A percentile compares a stretch with the other conserved stretches of the same genome.
Conservation (phyloP, 495 filamentous ascomycete species). For the Aspergillus hancockii region DNA sequence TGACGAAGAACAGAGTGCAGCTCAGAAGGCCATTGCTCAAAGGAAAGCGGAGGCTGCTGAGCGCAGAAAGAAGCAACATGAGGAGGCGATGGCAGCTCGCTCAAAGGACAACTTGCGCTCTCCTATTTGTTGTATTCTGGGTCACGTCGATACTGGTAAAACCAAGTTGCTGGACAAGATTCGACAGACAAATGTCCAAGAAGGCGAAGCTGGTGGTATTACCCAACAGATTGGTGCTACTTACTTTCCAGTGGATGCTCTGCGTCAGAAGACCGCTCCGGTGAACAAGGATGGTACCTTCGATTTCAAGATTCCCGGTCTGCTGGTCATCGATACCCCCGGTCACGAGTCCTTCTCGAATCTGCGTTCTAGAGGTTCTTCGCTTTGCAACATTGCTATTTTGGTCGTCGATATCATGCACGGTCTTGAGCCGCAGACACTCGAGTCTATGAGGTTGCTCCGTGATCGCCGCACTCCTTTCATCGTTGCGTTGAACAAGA, state of each 20-base stretch:
- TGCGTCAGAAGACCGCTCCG: slow-evolving; percentile 86
- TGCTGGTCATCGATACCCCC: slow-evolving; percentile 97
- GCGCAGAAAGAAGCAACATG: slow-evolving; percentile 81
- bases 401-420: slow-evolving; percentile 99
- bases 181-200: slow-evolving; percentile 97
- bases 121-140: slow-evolving; percentile 99
- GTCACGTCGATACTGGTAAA: slow-evolving; percentile 99
- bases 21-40: slow-evolving; percentile 65
- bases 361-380: slow-evolving; percentile 91
- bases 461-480: slow-evolving; percentile 95
- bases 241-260: slow-evolving; percentile 96
- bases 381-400: slow-evolving; percentile 98
- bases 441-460: slow-evolving; percentile 94
- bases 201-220: slow-evolving; percentile 99
- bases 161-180: slow-evolving; percentile 99
- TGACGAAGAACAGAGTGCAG: slow-evolving; percentile 71
- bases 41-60: slow-evolving; percentile 91
- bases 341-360: slow-evolving; percentile 99
- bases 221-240: slow-evolving; percentile 99
- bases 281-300: slow-evolving; percentile 89
- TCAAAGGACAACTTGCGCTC: slow-evolving; percentile 94
- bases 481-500: slow-evolving; percentile 99
- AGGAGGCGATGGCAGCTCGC: slow-evolving; percentile 86
- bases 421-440: slow-evolving; percentile 95
- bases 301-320: slow-evolving; percentile 96